Base-by-base conservation (phyloP, 805 yeast genomes). In the Lachancea cidri region DNA sequence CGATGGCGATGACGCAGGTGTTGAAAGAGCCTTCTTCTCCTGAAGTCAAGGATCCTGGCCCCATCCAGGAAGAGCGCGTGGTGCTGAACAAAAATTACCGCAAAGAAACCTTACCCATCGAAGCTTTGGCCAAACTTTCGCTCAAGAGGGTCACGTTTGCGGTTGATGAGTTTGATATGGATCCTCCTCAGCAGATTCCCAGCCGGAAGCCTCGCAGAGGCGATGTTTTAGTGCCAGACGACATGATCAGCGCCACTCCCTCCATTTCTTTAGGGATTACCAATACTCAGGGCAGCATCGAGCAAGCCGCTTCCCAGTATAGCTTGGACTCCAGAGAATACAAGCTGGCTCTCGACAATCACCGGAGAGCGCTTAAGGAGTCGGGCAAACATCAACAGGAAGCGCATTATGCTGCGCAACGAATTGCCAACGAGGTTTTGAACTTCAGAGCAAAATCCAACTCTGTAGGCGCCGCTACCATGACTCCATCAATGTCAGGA, bases 181-280 rank as follows among this genome's bases (percentile, higher is more conserved):
- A 89, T 60, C 97, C 97, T 2, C 95, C 96, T 1, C 97, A 89
- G 56, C 96, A 88, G 58, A 84, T 89, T 46, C 97, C 97, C 2
- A 83, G 95, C 1, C 68, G 95, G 55, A 74, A 72, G 45, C 96
- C 97, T 5, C 71, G 81, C 49, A 72, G 74, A 51, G 96, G 97
- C 5, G 83, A 86, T 55, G 88, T 82, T 17, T 70, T 75, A 8
- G 71, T 76, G 14, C 86, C 89, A 0, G 86, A 82, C 33, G 91
- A 85, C 54, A 52, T 83, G 46, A 44, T 67, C 22, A 60, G 69
- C 15, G 79, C 82, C 0, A 77, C 76, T 0, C 80, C 86, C 0
- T 76, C 84, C 16, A 68, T 84, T 24, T 76, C 84, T 1, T 70
- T 79, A 38, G 94, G 94, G 1, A 83, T 84, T 18, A 73, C 86